Evolutionary conservation across 2,329 filamentous ascomycete species (phyloP).

Genomic region (Cucurbitaria berberidis): DNA sequence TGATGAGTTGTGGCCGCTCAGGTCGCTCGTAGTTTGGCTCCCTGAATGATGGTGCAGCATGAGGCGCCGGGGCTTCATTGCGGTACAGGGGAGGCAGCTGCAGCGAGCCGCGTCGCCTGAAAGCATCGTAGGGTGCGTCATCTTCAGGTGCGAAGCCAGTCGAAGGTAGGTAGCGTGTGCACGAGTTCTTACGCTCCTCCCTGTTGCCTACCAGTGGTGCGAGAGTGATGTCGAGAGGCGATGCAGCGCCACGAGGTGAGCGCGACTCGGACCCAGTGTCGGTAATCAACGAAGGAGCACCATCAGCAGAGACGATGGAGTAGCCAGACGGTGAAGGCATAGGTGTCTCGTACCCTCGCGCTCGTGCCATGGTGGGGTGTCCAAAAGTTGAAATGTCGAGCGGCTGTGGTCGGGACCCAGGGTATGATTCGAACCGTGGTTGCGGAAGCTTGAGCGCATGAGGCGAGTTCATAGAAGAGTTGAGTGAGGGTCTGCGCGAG

Average conservation of each 20-base stretch:
- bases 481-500: constrained; percentile 38
- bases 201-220: constrained; percentile 45
- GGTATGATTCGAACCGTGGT: constrained; percentile 40
- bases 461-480: constrained; percentile 34
- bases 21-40: constrained; percentile 36
- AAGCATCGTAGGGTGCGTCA: constrained; percentile 34
- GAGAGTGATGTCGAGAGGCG: constrained; percentile 53
- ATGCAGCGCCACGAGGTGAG: constrained; percentile 54
- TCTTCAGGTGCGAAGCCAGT: constrained; percentile 48
- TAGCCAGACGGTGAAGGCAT: constrained; percentile 68
- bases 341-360: constrained; percentile 58
- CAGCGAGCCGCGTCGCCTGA: constrained; percentile 39
- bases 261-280: constrained; percentile 62
- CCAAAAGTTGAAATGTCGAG: constrained; percentile 37
- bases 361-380: constrained; percentile 29
- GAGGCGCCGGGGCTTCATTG: constrained; percentile 16
- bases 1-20: constrained; percentile 40
- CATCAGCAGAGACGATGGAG: constrained; percentile 68
- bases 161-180: constrained; percentile 45
- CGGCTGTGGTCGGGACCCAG: constrained; percentile 40
- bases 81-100: constrained; percentile 44
- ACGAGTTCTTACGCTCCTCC: constrained; percentile 47
- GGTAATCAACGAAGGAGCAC: constrained; percentile 72
- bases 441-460: constrained; percentile 42
- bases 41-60: constrained; percentile 21